Evolutionary conservation across 2,329 filamentous ascomycete species (phyloP).

Genomic region (Aspergillus glaucus): DNA sequence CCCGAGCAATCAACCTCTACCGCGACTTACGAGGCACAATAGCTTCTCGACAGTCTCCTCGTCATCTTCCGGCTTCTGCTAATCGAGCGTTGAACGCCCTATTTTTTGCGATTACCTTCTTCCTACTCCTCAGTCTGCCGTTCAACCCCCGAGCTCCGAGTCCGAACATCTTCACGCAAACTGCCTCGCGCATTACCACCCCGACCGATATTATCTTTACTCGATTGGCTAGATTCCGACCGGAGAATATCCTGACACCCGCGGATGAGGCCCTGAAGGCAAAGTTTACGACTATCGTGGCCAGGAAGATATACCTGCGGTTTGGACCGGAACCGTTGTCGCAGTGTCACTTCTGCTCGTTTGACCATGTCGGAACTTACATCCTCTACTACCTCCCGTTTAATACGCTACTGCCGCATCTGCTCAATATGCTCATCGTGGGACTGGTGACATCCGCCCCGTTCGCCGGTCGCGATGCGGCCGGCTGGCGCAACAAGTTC

Average conservation of each 20-base stretch:
- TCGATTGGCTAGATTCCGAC: conserved; percentile 52
- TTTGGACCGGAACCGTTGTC: conserved; percentile 70
- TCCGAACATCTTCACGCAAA: conserved; percentile 68
- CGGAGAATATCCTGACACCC: conserved; percentile 36
- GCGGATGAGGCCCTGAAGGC: conserved; percentile 60
- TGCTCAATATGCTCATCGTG: conserved; percentile 67
- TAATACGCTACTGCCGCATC: conserved; percentile 66
- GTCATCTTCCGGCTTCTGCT: conserved; percentile 29
- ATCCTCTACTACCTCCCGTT: conserved; percentile 71
- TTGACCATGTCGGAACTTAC: conserved; percentile 64
- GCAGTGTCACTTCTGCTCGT: conserved; percentile 73
- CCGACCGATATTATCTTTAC: conserved; percentile 79
- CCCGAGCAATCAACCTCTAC: conserved; percentile 33
- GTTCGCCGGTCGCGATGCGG: conserved; percentile 57
- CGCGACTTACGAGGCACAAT: conserved; percentile 29
- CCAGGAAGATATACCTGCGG: conserved; percentile 72
- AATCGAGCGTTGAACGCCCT: conserved; percentile 43
- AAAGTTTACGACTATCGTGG: conserved; percentile 65
- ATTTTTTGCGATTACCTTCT: conserved; percentile 48
- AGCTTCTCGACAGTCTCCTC: conserved; percentile 31
- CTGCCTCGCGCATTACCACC: conserved; percentile 75
- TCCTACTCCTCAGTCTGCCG: conserved; percentile 59
- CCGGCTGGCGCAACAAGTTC: conserved; percentile 65
- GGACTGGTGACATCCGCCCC: conserved; percentile 66
- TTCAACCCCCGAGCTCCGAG: conserved; percentile 51